phyloP scores from a whole-genome alignment of 2,329 filamentous ascomycete genomes.

The Dactylellina leptospora region DNA sequence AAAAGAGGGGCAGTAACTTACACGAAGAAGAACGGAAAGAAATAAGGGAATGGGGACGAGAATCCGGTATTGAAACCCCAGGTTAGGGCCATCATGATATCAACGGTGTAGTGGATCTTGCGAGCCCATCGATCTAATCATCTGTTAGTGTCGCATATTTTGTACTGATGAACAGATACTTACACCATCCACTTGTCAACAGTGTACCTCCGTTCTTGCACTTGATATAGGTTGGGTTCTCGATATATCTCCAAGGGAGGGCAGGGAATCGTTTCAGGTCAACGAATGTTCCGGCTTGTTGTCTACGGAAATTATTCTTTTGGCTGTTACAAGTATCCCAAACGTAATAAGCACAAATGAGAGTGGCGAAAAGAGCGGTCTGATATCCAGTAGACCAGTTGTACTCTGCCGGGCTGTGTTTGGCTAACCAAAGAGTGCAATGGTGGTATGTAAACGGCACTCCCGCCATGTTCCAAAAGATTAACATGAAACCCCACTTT shows the following conservation, averaged over 20 bases:
- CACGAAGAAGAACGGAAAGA: constrained; percentile 83
- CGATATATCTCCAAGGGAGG: constrained; percentile 83
- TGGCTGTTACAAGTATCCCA: constrained; percentile 94
- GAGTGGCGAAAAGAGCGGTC: constrained; percentile 71
- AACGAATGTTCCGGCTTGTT: constrained; percentile 75
- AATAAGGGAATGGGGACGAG: constrained; percentile 84
- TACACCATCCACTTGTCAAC: constrained; percentile 84
- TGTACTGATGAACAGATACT: constrained; percentile 57
- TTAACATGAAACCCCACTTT: constrained; percentile 97
- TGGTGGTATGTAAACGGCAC: constrained; percentile 93
- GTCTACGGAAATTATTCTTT: constrained; percentile 88
- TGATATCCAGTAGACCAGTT: constrained; percentile 73
- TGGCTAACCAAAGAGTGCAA: constrained; percentile 88
- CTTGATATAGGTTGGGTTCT: constrained; percentile 81
- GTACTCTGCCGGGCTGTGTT: constrained; percentile 80
- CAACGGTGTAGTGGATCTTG: constrained; percentile 83
- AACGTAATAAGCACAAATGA: constrained; percentile 85
- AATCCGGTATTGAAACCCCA: constrained; percentile 88
- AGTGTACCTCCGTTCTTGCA: constrained; percentile 78
- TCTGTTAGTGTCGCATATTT: constrained; percentile 52
- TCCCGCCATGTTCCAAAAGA: constrained; percentile 95
- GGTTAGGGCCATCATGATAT: constrained; percentile 77
- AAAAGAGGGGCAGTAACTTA: constrained; percentile 71
- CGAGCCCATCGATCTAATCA: constrained; percentile 73
- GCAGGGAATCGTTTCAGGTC: constrained; percentile 85